Evolutionary conservation across 179 eudicot genomes (phyloP).

Genomic region (Beta lomatogona): DNA sequence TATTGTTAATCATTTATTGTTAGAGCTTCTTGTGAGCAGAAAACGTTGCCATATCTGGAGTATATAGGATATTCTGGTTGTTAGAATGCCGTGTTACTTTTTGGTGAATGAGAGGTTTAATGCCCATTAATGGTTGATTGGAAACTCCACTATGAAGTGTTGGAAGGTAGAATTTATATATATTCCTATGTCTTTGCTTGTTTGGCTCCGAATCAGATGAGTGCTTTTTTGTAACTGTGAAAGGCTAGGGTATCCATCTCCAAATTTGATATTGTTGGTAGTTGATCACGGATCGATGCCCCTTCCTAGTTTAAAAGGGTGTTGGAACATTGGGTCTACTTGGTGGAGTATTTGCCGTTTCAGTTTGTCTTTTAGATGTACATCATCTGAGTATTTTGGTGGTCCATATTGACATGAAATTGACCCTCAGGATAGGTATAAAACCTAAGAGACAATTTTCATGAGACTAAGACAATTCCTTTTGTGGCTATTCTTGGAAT

Average conservation of each 20-base stretch:
- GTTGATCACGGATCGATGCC: slow-evolving; percentile 24
- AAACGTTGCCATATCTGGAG: slow-evolving; percentile 14
- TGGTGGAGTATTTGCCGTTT: slow-evolving; percentile 33
- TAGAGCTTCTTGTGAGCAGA: slow-evolving; percentile 12
- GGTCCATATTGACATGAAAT: slow-evolving; percentile 33
- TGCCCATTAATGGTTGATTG: slow-evolving; percentile 15
- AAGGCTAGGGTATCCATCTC: slow-evolving; percentile 13
- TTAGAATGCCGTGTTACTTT: slow-evolving; percentile 20
- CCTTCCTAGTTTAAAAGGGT: slow-evolving; percentile 30
- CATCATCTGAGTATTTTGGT: slow-evolving; percentile 28
- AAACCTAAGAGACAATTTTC: slow-evolving; percentile 22
- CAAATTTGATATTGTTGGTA: slow-evolving; percentile 21
- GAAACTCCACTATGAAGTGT: slow-evolving; percentile 24
- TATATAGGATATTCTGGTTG: slow-evolving; percentile 3
- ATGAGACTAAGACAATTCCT: slow-evolving; percentile 21
- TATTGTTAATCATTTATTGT: neutral
- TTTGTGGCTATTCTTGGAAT: slow-evolving; percentile 23
- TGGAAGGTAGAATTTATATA: slow-evolving; percentile 21
- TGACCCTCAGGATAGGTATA: slow-evolving; percentile 28
- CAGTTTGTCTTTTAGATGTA: slow-evolving; percentile 21
- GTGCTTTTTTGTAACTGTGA: slow-evolving; percentile 27
- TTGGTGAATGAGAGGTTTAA: slow-evolving; percentile 16
- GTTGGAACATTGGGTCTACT: slow-evolving; percentile 18
- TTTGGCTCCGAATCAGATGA: slow-evolving; percentile 27
- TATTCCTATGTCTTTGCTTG: slow-evolving; percentile 28